phyloP scores from a whole-genome alignment of 2,329 filamentous ascomycete species.

The Fusarium sp. region DNA sequence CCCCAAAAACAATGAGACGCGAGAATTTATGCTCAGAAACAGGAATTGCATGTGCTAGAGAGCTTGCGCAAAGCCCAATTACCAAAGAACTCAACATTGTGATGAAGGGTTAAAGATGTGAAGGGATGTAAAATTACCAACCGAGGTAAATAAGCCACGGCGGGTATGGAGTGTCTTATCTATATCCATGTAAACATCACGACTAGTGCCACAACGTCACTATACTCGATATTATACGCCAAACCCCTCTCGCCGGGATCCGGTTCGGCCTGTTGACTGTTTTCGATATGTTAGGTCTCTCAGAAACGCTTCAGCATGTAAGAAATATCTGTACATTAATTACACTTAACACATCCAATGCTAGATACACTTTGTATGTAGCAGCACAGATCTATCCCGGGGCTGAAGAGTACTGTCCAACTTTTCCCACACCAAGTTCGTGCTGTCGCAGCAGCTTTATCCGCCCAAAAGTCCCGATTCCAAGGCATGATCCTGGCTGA shows the following conservation, averaged over 20 bases:
- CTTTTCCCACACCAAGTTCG: too few species aligned
- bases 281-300: too few species aligned
- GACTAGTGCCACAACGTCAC: conserved; percentile 1
- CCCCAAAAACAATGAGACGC: conserved; percentile 32
- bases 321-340: too few species aligned
- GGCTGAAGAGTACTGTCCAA: too few species aligned
- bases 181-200: conserved; percentile 6
- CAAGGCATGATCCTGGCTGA: too few species aligned
- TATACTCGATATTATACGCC: background rate
- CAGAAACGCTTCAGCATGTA: too few species aligned
- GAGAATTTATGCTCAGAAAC: background rate
- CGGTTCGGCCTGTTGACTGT: too few species aligned
- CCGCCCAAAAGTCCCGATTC: too few species aligned
- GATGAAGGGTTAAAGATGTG: background rate
- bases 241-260: background rate
- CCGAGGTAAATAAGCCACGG: conserved; percentile 15
- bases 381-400: too few species aligned
- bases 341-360: too few species aligned
- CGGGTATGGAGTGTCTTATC: conserved; percentile 19
- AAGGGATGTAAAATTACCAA: conserved; percentile 9
- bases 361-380: too few species aligned
- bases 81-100: conserved; percentile 10
- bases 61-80: background rate
- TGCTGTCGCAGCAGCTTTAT: too few species aligned
- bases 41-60: conserved; percentile 1